Evolutionary conservation across 768 basidiomycete genomes (phyloP), one percentile per base, ranked within the genome.

Genomic region (Phylloporus arenicola): DNA sequence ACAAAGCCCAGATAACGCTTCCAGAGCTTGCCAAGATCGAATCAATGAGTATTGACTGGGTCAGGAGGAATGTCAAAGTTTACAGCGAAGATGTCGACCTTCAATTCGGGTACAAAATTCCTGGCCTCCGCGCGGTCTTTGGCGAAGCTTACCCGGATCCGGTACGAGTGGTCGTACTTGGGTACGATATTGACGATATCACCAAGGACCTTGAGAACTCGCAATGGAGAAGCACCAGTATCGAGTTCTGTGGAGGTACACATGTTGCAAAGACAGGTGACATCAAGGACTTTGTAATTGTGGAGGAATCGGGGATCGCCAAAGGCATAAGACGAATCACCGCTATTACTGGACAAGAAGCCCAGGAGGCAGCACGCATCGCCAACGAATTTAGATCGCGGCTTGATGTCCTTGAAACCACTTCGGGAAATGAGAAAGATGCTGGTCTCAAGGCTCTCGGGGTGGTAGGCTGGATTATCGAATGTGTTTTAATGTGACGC

Each of bases 161-260:
- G 3, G 96, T 99, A 17, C 80, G 95, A 27, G 92, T 98, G 1
- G 96, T 99, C 13, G 82, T 91, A 3, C 75, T 99, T 19, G 95
- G 91, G 67, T 92, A 79, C 63, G 82, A 84, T 54, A 78, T 95
- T 16, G 86, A 94, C 45, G 89, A 93, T 58, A 92, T 99, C 48
- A 70, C 81, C 17, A 76, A 80, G 60, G 91, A 99, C 57, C 77
- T 95, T 38, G 80, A 86, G 60, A 94, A 92, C 68, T 83, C 86
- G 4, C 91, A 86, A 70, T 99, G 96, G 96, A 74, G 88, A 42
- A 72, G 70, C 25, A 96, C 95, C 11, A 93, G 89, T 67, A 81
- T 96, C 55, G 96, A 99, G 70, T 95, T 99, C 65, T 99, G 96
- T 66, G 96, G 96, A 69, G 96, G 96, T 68, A 99, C 96, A 82